Evolutionary conservation across 1,139 yeast species (phyloP), one percentile per base, ranked within the genome.

Genomic region (Blastobotrys apis): DNA sequence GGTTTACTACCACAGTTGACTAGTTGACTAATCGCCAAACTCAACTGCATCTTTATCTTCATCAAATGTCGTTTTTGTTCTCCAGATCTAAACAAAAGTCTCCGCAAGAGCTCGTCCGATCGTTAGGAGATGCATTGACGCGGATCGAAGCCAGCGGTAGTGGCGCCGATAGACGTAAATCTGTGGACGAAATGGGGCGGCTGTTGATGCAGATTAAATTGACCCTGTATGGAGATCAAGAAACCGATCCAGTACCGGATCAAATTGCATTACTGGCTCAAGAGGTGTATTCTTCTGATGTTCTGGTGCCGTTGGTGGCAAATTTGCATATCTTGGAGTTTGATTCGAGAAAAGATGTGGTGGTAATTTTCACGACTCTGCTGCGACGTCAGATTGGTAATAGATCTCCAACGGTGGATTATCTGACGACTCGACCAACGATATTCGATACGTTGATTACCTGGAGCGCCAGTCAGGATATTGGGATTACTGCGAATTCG

Each of bases 281-380:
- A 55, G 95, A 87, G 54, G 76, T 84, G 1, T 83, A 84, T 56
- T 62, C 76, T n/a, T 71, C 84, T 0, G 95, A 88, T 61, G 70
- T 84, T 45, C 73, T 92, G 32, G 75, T 75, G 52, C 71, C 74
- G 30, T 66, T 92, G 48, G 71, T 86, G 16, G 62, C 68, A 30
- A 75, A 80, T 55, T 68, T 92, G 48, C 68, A 69, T 13, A 73
- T 74, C 34, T 72, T 92, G 46, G 97, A 87, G 54, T 90, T 92
- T 63, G 97, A 92, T 61, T 79, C 95, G 33, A 73, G 96, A 47
- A 88, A 90, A 59, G 94, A 85, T 56, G 94, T 87, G 13, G 75
- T 80, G 10, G 71, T 78, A 12, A 64, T 92, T 43, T 88, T 87
- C 61, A 78, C 81, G 55, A 80, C 88, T 3, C 72, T 94, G 42